Evolutionary conservation across 805 yeast species (phyloP).

Genomic region (Lachancea sp.): DNA sequence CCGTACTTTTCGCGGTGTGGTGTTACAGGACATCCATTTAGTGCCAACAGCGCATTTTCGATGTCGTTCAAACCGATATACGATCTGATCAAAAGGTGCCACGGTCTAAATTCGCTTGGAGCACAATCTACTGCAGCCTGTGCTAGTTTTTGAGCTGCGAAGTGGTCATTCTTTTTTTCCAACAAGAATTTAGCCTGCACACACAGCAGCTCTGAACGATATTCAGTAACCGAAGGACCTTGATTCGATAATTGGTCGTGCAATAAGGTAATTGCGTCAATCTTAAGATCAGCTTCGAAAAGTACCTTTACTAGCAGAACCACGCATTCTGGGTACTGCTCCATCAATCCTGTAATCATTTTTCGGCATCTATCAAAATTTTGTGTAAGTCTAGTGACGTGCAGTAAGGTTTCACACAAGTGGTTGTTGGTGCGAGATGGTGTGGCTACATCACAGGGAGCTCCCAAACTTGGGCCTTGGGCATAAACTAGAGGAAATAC

Average conservation of each 20-base stretch:
- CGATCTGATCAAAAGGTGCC: slow-evolving; percentile 61
- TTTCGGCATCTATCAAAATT: slow-evolving; percentile 22
- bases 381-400: slow-evolving; percentile 28
- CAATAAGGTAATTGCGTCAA: slow-evolving; percentile 32
- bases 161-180: slow-evolving; percentile 23
- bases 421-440: slow-evolving; percentile 32
- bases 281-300: slow-evolving; percentile 32
- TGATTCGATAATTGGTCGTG: slow-evolving; percentile 25
- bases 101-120: slow-evolving; percentile 70
- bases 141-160: slow-evolving; percentile 24
- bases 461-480: slow-evolving; percentile 29
- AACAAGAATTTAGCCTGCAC: slow-evolving; percentile 28
- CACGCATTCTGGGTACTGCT: slow-evolving; percentile 24
- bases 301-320: slow-evolving; percentile 30
- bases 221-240: slow-evolving; percentile 11
- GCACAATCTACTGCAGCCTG: slow-evolving; percentile 48
- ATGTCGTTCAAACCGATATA: slow-evolving; percentile 59
- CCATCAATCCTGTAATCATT: slow-evolving; percentile 23
- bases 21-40: slow-evolving; percentile 80
- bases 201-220: slow-evolving; percentile 28
- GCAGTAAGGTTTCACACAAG: slow-evolving; percentile 29
- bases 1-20: slow-evolving; percentile 61
- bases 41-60: slow-evolving; percentile 63
- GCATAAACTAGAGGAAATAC: slow-evolving; percentile 31
- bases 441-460: slow-evolving; percentile 28